Evolutionary conservation across 805 yeast genomes (phyloP), one percentile per base, ranked within the genome.

Genomic region (Suhomyces pyralidae): DNA sequence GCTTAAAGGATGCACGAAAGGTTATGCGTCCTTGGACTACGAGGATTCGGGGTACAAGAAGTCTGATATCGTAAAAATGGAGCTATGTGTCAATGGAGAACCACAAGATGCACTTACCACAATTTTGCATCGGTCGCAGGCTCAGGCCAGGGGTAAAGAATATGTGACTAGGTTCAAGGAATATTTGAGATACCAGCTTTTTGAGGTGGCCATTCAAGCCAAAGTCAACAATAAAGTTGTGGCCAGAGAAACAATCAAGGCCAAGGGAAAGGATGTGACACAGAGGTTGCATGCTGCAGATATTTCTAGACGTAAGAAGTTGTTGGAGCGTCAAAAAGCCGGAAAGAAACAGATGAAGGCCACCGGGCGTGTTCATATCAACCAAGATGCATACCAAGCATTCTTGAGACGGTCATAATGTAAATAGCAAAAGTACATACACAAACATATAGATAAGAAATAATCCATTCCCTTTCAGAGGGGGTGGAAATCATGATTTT

Each of bases 251-350:
- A 92, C 97, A 0, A 88, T 94, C 57, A 89, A 90, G 66, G 98
- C 98, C 5, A 82, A 90, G 65, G 77, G 97, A 55, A 93, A 93
- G 70, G 98, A 93, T 69, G 99, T 93, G n/a, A 77, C 94, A 51
- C 96, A 94, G 26, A 88, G 84, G 63, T 73, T 94, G 55, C 98
- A 93, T 69, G 99, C 98, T 0, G 85, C 97, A 17, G 99, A 93
- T 74, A 82, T 92, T 32, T 81, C 96, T 0, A 80, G 99, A 72
- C 79, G 97, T 56, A 91, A 91, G 76, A 93, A 93, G 70, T 78
- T 93, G 59, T 74, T 93, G 50, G 90, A 81, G 51, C 86, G 88
- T 61, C 99, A 93, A 64, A 93, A 92, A 68, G 97, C 90, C 64
- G 99, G 99, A 38, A 94, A 94, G 71, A 90, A 88, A 69, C 80